Evolutionary conservation across 2,329 filamentous ascomycete species (phyloP).

Genomic region (Lachnellula arida): DNA sequence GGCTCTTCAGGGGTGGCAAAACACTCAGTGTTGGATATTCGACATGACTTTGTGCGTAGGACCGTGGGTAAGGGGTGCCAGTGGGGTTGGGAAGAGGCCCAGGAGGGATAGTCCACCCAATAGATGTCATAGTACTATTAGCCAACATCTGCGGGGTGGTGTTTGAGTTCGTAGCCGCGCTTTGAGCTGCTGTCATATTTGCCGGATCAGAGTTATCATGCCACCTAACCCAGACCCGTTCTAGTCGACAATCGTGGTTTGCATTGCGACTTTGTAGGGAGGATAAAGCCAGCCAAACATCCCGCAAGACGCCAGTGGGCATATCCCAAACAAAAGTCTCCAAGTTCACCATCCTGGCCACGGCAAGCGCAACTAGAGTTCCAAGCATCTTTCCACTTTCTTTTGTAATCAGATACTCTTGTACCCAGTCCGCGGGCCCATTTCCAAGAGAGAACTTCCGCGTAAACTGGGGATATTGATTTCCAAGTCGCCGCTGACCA

Average conservation of each 20-base stretch:
- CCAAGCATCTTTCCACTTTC: constrained; percentile 87
- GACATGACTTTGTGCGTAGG: constrained; percentile 54
- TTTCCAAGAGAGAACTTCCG: constrained; percentile 83
- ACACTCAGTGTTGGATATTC: constrained; percentile 79
- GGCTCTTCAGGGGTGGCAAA: constrained; percentile 66
- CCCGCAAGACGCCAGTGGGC: constrained; percentile 76
- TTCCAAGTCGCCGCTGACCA: constrained; percentile 50
- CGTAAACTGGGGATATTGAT: constrained; percentile 74
- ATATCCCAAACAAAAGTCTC: constrained; percentile 86
- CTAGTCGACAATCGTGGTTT: constrained; percentile 60
- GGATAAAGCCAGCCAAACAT: constrained; percentile 75
- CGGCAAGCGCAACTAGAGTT: constrained; percentile 70
- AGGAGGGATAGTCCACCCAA: constrained; percentile 36
- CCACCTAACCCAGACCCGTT: constrained; percentile 76
- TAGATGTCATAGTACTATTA: constrained; percentile 38
- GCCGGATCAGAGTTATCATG: constrained; percentile 58
- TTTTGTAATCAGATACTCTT: constrained; percentile 76
- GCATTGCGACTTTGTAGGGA: constrained; percentile 56
- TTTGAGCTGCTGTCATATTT: constrained; percentile 24
- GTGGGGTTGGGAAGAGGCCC: constrained; percentile 19
- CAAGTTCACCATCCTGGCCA: constrained; percentile 77
- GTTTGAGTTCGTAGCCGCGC: constrained; percentile 14
- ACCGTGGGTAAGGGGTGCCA: constrained; percentile 21
- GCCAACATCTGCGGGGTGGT: constrained; percentile 27
- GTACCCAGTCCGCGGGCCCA: constrained; percentile 71